Base-by-base conservation (phyloP, 108 stramenopile species). In the Nitzschia putrida region DNA sequence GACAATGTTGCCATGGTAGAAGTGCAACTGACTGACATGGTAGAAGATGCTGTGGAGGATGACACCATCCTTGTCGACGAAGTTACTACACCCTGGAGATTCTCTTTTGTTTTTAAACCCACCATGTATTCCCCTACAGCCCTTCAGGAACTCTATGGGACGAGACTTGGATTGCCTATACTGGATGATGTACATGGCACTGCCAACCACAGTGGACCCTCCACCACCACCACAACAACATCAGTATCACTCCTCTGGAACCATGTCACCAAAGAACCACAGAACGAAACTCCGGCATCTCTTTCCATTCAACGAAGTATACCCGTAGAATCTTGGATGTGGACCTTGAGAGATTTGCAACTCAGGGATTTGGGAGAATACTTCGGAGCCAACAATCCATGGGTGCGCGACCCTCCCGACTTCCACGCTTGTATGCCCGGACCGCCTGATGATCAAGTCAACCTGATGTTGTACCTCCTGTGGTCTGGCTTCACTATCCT, bases 351-450 rank as follows among this genome's bases (percentile, higher is more conserved):
- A 56, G 25, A 68, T 41, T 54, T 76, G 52, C 75, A 76, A 69
- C 39, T 42, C 7, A 58, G 75, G 26, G 68, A 76, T 47, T 22
- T 64, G 41, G 57, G 57, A 8, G 23, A 16, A 21, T 76, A 44
- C 52, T 69, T 69, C 54, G 75, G 75, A 29, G 75, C 75, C 47
- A 67, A 76, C 34, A 76, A 76, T 69, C 68, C 68, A 21, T 61
- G 68, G 51, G 64, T 76, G 2, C n/a, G 20, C 20, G 53, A 57
- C 7, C 58, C 51, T 26, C 75, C 75, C 4, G 75, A 76, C 41
- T 57, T n/a, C 41, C 75, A 76, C 70, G 38, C 75, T 18, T 76
- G 75, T 43, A 76, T 76, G 75, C 75, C 75, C 2, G 75, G 75
- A 7, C 61, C 56, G 12, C 75, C 75, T 22, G 75, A 76, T 26